These are phyloP conservation scores for Verticillium isaacii DNA, from an alignment of 2,329 filamentous ascomycete species.

Conservation along the genomic window DNA sequence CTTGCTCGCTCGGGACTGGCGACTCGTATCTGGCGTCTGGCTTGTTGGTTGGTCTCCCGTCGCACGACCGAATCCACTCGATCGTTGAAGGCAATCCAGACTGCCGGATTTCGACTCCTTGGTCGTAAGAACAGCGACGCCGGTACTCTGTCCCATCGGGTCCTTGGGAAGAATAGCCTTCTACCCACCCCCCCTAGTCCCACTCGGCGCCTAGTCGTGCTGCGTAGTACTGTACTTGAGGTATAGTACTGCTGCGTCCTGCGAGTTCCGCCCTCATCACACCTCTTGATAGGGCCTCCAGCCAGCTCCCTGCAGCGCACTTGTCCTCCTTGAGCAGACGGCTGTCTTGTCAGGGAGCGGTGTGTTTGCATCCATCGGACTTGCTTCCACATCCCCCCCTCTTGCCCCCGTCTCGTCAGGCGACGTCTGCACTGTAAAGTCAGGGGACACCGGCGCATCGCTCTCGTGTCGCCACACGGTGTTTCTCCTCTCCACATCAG, in stretches of 20 bases:
- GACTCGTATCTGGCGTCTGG: neutral
- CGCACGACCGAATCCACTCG: neutral
- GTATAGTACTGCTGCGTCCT: neutral
- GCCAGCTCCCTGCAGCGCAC: neutral
- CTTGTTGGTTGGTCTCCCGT: neutral
- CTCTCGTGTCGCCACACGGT: neutral
- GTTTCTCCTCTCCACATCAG: neutral
- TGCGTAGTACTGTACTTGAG: neutral
- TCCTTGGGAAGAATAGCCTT: neutral
- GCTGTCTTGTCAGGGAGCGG: neutral
- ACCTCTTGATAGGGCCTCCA: neutral
- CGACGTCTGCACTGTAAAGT: neutral
- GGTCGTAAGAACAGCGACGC: neutral
- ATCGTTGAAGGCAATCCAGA: neutral
- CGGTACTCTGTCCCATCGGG: neutral
- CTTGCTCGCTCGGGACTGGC: neutral
- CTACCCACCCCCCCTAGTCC: slow-evolving; percentile 1
- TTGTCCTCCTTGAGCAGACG: neutral
- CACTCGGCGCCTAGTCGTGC: slow-evolving; percentile 3
- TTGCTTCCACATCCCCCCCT: neutral
- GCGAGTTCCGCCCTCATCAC: neutral
- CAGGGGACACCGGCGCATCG: neutral
- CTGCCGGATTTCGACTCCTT: neutral
- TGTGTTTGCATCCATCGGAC: neutral
- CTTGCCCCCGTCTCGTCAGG: neutral